phyloP scores from a whole-genome alignment of 306 rosid species.

The Lathyrus aphaca region DNA sequence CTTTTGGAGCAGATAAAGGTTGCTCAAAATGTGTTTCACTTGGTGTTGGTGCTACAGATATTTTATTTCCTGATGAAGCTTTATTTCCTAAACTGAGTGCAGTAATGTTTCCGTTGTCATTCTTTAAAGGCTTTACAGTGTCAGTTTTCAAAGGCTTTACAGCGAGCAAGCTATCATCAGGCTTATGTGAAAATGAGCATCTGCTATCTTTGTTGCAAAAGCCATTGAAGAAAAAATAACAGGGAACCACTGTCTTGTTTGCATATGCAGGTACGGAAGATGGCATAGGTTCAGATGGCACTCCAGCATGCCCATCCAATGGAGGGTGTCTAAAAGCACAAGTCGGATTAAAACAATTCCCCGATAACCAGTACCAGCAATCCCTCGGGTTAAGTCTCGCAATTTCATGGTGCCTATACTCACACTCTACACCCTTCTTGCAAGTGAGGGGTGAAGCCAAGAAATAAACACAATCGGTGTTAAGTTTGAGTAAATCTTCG shows the following conservation, averaged over 20 bases:
- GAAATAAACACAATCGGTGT: conserved; percentile 89
- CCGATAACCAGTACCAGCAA: conserved; percentile 90
- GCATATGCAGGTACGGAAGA: conserved; percentile 57
- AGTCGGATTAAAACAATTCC: conserved; percentile 69
- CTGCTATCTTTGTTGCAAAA: conserved; percentile 79
- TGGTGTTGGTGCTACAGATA: too few species aligned
- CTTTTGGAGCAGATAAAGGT: too few species aligned
- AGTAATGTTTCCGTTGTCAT: too few species aligned
- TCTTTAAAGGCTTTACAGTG: too few species aligned
- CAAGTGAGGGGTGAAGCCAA: conserved; percentile 92
- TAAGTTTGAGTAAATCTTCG: conserved; percentile 61
- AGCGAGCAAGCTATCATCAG: too few species aligned
- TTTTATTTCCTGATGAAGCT: too few species aligned
- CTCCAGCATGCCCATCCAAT: conserved; percentile 65
- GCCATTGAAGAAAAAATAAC: conserved; percentile 76
- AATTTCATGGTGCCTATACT: conserved; percentile 82
- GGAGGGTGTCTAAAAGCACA: conserved; percentile 88
- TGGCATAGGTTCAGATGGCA: conserved; percentile 53
- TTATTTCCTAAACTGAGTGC: too few species aligned
- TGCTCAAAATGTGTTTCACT: too few species aligned
- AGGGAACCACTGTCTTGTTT: conserved; percentile 64
- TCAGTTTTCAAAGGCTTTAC: too few species aligned
- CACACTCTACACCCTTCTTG: conserved; percentile 91
- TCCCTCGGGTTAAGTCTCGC: conserved; percentile 90
- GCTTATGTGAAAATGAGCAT: conserved; percentile 73